These are phyloP conservation scores for Persicaria tinctoria DNA, from an alignment of 148 eudicot species.

Conservation along the genomic window DNA sequence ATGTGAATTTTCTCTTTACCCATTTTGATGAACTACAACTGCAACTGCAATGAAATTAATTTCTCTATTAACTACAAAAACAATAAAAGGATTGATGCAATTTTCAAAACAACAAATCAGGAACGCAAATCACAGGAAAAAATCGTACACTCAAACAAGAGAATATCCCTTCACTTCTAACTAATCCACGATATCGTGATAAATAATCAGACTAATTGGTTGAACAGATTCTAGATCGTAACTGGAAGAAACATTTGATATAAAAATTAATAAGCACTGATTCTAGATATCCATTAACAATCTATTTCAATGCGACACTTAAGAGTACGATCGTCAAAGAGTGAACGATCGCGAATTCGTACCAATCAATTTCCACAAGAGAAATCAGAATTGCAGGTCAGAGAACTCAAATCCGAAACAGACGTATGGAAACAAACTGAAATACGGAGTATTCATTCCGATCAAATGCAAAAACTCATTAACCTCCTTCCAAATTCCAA, in stretches of 20 bases:
- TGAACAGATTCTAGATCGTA: not conserved
- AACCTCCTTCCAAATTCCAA: too few species aligned
- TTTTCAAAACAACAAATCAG: not conserved
- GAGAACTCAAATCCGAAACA: not conserved
- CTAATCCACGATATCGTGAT: too few species aligned
- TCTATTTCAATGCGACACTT: not conserved
- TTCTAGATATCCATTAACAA: too few species aligned
- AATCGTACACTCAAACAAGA: too few species aligned
- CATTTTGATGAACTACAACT: constrained; percentile 16
- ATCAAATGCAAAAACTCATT: not conserved
- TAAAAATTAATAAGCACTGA: too few species aligned
- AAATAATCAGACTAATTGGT: not conserved
- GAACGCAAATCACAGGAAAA: not conserved
- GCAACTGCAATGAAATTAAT: constrained; percentile 11
- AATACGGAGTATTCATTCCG: not conserved
- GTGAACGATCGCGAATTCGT: not conserved
- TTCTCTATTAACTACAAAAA: not conserved
- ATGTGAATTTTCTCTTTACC: constrained; percentile 33
- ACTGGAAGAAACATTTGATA: not conserved
- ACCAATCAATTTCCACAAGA: not conserved
- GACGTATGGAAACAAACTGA: too few species aligned
- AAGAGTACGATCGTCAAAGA: too few species aligned
- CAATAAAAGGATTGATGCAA: not conserved
- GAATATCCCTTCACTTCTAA: too few species aligned
- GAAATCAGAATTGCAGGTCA: not conserved